These are phyloP conservation scores for Dichotomocladium elegans DNA, from an alignment of 371 early-diverging fungal species.

Conservation along the genomic window DNA sequence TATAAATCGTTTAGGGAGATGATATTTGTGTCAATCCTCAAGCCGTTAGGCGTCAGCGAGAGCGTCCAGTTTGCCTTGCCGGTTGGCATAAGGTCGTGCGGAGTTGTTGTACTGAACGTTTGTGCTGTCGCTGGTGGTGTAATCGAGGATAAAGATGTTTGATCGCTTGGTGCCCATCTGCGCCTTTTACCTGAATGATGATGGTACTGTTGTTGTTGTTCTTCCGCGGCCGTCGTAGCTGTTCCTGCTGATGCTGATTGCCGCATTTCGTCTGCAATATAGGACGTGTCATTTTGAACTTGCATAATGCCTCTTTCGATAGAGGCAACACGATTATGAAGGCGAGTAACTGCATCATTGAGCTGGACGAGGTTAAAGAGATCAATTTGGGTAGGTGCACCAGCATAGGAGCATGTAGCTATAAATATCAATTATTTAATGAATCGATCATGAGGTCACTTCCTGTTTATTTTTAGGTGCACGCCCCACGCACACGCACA, in stretches of 20 bases:
- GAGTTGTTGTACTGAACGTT: background rate
- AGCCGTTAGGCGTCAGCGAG: slow-evolving; percentile 34
- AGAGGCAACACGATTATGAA: slow-evolving; percentile 28
- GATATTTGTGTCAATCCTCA: slow-evolving; percentile 43
- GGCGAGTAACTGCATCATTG: slow-evolving; percentile 32
- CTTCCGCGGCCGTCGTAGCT: background rate
- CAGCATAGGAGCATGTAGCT: slow-evolving; percentile 44
- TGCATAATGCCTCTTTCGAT: slow-evolving; percentile 31
- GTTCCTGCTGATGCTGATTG: slow-evolving; percentile 7
- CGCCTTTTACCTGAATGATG: background rate
- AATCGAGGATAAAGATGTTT: background rate
- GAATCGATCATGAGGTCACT: background rate
- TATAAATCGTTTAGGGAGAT: slow-evolving; percentile 37
- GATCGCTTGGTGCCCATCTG: background rate
- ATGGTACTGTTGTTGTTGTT: background rate
- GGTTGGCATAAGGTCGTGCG: background rate
- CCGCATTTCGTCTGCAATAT: slow-evolving; percentile 26
- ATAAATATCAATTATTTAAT: background rate
- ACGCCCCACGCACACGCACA: background rate
- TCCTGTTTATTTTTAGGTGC: background rate
- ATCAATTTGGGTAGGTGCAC: slow-evolving; percentile 46
- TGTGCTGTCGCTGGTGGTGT: background rate
- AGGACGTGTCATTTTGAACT: slow-evolving; percentile 27
- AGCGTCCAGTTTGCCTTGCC: slow-evolving; percentile 34
- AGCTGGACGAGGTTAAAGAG: slow-evolving; percentile 42